Evolutionary conservation across 2,329 filamentous ascomycete species (phyloP), one percentile per base, ranked within the genome.

Genomic region (Talaromyces sp.): DNA sequence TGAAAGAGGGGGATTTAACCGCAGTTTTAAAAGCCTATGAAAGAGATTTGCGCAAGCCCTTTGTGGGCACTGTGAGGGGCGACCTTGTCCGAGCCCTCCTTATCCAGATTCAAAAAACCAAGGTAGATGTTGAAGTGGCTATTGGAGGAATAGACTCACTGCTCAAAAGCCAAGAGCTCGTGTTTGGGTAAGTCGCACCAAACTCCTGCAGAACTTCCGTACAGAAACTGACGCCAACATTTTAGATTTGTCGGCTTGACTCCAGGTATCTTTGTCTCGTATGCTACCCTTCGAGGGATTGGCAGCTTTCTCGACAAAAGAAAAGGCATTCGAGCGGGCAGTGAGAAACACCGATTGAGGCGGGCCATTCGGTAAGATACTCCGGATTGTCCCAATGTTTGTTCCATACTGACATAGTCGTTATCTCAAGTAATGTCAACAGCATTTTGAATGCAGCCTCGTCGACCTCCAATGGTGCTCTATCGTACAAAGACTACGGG

Each of bases 41-140:
- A 72, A 87, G 89, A 70, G 93, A 97, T 66, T 80, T 99, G 48
- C 85, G 89, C 57, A 88, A 81, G 53, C 94, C 94, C 0, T 86
- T 99, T 62, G 81, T 87, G 58, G 92, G 93, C 8, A 90, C 92
- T 0, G 76, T 99, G 19, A 85, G 86, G 31, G 94, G 94, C 11
- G 93, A 97, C 68, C 82, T 99, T 29, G 84, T 97, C 38, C 88
- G 93, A 56, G 92, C 93, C 4, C 84, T 99, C 29, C 81, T 99
- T 51, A 97, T 99, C 59, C 94, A 99, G 72, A 88, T 99, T 41
- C 94, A 99, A 70, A 99, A 99, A 81, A 97, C 94, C 24, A 99
- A 99, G 79, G 94, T 99, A 9, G 94, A 99, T 70, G 87, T 99
- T 12, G 94, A 99, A 74, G 88, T 97, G 63, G 94, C 94, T 14